Conservation (phyloP, 2,329 filamentous ascomycete genomes). For the Stagonosporopsis tanaceti region DNA sequence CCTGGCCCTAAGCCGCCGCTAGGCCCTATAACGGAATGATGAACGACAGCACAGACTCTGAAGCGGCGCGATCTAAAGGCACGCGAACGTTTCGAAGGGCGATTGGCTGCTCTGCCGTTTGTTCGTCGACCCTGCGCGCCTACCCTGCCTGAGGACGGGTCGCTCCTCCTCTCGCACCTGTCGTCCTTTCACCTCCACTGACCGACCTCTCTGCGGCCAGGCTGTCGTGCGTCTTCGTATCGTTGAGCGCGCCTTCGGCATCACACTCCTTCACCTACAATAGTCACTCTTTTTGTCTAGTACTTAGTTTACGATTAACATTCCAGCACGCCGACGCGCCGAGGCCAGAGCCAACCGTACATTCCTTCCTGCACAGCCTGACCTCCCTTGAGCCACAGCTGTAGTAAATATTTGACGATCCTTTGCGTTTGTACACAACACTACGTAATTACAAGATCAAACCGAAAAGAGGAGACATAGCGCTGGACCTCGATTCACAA, state of each 20-base stretch:
- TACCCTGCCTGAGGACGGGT: conserved; percentile 18
- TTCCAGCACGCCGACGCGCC: conserved; percentile 34
- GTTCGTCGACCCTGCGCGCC: conserved; percentile 25
- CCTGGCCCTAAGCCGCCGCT: conserved; percentile 36
- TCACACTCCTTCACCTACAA: conserved; percentile 43
- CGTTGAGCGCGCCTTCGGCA: conserved; percentile 47
- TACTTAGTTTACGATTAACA: conserved; percentile 38
- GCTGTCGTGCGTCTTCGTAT: conserved; percentile 51
- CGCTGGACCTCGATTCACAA: conserved; percentile 15
- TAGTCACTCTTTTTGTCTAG: conserved; percentile 45
- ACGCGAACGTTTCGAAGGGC: conserved; percentile 34
- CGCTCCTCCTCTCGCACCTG: conserved; percentile 26
- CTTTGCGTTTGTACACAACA: conserved; percentile 27
- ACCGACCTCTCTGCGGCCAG: conserved; percentile 41
- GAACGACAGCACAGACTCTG: conserved; percentile 30
- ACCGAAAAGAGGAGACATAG: conserved; percentile 22
- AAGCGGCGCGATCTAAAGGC: conserved; percentile 21
- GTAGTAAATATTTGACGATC: conserved; percentile 33
- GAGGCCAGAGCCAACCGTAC: conserved; percentile 28
- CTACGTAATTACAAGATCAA: conserved; percentile 35
- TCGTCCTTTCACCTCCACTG: conserved; percentile 30
- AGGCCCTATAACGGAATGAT: conserved; percentile 32
- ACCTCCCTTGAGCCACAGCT: conserved; percentile 34
- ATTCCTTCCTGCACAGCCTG: conserved; percentile 40
- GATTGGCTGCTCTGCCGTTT: conserved; percentile 29